Evolutionary conservation across 2,329 filamentous ascomycete species (phyloP).

Genomic region (Colletotrichum aenigma): DNA sequence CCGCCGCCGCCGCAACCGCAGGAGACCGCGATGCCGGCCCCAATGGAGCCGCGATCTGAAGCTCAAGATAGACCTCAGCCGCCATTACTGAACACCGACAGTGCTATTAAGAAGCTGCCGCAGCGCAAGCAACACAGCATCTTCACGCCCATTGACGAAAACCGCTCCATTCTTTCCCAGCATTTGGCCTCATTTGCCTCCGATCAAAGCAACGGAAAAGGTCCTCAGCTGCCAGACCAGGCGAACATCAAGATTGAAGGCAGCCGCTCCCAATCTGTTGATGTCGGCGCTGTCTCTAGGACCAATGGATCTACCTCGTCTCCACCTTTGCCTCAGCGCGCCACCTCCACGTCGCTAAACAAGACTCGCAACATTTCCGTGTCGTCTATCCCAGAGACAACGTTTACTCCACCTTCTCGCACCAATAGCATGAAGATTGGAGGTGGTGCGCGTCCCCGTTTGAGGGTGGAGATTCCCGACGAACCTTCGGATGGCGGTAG

Average conservation of each 20-base stretch:
- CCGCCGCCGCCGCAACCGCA: conserved; percentile 47
- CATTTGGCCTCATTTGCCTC: conserved; percentile 74
- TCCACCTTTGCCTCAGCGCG: conserved; percentile 55
- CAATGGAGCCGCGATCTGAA: conserved; percentile 52
- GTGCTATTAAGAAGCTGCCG: conserved; percentile 65
- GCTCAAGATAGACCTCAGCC: conserved; percentile 50
- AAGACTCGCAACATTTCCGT: conserved; percentile 56
- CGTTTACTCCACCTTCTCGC: conserved; percentile 73
- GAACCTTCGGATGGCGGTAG: conserved; percentile 81
- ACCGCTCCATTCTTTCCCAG: conserved; percentile 83
- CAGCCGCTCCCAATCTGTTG: conserved; percentile 67
- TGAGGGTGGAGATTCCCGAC: conserved; percentile 95
- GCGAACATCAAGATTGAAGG: conserved; percentile 25
- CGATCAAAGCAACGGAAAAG: conserved; percentile 47
- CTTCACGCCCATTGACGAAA: conserved; percentile 96
- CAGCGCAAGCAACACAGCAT: conserved; percentile 89
- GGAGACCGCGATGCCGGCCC: conserved; percentile 54
- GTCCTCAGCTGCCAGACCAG: conserved; percentile 23
- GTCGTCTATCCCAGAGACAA: conserved; percentile 67
- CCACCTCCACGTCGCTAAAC: conserved; percentile 53
- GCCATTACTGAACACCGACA: conserved; percentile 54
- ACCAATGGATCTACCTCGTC: conserved; percentile 54
- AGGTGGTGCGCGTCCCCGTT: conserved; percentile 75
- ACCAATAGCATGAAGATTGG: conserved; percentile 75
- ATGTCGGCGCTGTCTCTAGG: conserved; percentile 62